Evolutionary conservation across 2,329 filamentous ascomycete genomes (phyloP).

Genomic region (Cercospora berteroae): DNA sequence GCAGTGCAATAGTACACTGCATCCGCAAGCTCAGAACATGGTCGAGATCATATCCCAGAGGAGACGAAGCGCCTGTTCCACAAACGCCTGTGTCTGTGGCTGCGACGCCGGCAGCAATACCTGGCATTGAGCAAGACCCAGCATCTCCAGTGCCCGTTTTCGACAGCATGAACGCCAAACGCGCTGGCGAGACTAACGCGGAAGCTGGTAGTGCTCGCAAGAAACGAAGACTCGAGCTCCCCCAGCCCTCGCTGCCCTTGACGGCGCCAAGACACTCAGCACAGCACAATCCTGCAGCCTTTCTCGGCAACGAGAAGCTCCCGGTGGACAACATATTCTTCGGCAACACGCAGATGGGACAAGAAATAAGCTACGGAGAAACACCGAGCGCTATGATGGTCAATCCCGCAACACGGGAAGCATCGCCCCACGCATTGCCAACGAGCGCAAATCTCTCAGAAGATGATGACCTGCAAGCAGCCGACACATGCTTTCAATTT

Average conservation of each 20-base stretch:
- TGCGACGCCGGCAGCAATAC: constrained; percentile 14
- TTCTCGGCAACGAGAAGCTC: constrained; percentile 25
- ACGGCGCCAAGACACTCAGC: not conserved
- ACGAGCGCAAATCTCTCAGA: not conserved
- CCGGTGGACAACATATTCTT: constrained; percentile 40
- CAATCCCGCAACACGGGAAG: constrained; percentile 2
- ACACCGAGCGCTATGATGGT: constrained; percentile 17
- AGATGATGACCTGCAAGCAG: constrained; percentile 17
- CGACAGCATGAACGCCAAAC: constrained; percentile 24
- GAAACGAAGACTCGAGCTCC: constrained; percentile 36
- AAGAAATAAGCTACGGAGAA: constrained; percentile 22
- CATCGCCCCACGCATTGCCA: not conserved
- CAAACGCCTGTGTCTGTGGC: constrained; percentile 18
- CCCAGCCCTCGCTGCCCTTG: not conserved
- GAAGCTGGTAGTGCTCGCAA: constrained; percentile 36
- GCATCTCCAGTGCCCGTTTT: constrained; percentile 6
- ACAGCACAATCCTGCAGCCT: constrained; percentile 4
- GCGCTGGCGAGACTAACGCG: constrained; percentile 30
- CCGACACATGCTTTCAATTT: constrained; percentile 30
- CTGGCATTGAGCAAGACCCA: constrained; percentile 3
- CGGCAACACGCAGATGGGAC: constrained; percentile 30
- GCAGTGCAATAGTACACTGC: constrained; percentile 56
- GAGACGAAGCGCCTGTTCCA: constrained; percentile 6
- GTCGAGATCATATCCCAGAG: constrained; percentile 5
- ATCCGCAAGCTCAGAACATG: constrained; percentile 53